Evolutionary conservation across 176 grass and related monocot genomes (phyloP).

Genomic region (bread wheat (Triticum aestivum)): IWGSC_CS_RefSeq_v2.1 NC_057812.1:250515834-250516333

Average conservation of each 20-base stretch:
- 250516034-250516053: background rate
- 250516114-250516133: background rate
- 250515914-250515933: constrained; percentile 57
- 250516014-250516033: background rate
- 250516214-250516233: background rate
- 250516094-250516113: background rate
- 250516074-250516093: background rate
- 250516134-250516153: background rate
- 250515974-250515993: constrained; percentile 77
- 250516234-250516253: background rate
- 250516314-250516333: constrained; percentile 1
- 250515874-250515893: constrained; percentile 61
- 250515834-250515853: background rate
- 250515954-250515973: constrained; percentile 67
- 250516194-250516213: background rate
- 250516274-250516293: background rate
- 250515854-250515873: constrained; percentile 69
- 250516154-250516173: background rate
- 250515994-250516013: constrained; percentile 7
- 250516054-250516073: background rate
- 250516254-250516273: background rate
- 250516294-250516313: background rate
- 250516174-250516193: background rate
- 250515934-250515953: constrained; percentile 47
- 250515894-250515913: constrained; percentile 51